Evolutionary conservation across 352 stramenopile species (phyloP).

Genomic region (Globisporangium spiculum): DNA sequence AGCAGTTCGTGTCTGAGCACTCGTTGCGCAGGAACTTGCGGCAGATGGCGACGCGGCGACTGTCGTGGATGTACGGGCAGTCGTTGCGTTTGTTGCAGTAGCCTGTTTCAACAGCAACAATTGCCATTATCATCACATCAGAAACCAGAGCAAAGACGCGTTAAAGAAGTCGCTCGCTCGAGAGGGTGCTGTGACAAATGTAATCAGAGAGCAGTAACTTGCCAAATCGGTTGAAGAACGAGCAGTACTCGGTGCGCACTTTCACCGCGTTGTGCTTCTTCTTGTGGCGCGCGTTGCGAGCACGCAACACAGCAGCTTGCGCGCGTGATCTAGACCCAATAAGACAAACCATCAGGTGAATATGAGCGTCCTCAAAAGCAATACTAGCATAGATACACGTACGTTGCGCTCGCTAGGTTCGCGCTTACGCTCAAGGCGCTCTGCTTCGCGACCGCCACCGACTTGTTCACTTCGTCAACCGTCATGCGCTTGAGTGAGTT

Average conservation of each 20-base stretch:
- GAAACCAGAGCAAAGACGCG: conserved; percentile 4
- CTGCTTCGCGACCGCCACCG: conserved; percentile 9
- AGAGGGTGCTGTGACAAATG: neutral
- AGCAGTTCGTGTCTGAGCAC: conserved; percentile 55
- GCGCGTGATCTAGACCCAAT: conserved; percentile 29
- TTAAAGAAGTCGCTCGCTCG: neutral
- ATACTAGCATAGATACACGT: conserved; percentile 8
- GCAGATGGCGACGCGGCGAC: conserved; percentile 76
- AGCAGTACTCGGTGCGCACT: conserved; percentile 72
- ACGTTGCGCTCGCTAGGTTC: conserved; percentile 29
- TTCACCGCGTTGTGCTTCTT: conserved; percentile 24
- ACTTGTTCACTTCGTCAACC: conserved; percentile 23
- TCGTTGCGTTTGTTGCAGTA: conserved; percentile 81
- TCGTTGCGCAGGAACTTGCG: conserved; percentile 70
- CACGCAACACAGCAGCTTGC: conserved; percentile 49
- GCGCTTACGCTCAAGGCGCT: neutral
- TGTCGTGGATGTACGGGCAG: conserved; percentile 84
- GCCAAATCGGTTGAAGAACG: conserved; percentile 82
- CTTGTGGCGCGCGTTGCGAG: conserved; percentile 37
- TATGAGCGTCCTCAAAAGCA: neutral
- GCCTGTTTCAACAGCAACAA: conserved; percentile 27
- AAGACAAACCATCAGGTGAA: neutral
- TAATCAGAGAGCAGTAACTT: conserved; percentile 26
- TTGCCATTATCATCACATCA: neutral
- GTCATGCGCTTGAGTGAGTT: conserved; percentile 43